phyloP scores from a whole-genome alignment of 2,329 filamentous ascomycete species.

The Fusarium aywerte region DNA sequence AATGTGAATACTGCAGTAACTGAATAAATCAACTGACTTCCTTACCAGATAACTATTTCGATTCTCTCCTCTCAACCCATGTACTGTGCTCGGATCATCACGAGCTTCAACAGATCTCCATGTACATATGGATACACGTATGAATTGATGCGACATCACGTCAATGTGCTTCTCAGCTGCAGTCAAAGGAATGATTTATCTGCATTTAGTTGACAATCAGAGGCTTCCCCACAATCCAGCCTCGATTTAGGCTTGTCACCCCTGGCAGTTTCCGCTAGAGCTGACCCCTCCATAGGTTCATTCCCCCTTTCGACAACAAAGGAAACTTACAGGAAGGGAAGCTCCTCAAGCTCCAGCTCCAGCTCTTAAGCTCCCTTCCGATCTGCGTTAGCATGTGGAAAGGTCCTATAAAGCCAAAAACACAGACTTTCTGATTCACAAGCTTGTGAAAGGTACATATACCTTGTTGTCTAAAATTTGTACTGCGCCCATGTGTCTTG shows the following conservation, averaged over 20 bases:
- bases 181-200: slow-evolving; percentile 12
- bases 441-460: not conserved
- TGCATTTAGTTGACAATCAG: slow-evolving; percentile 19
- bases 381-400: slow-evolving; percentile 24
- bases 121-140: too few species aligned
- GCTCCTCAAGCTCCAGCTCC: slow-evolving; percentile 5
- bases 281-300: not conserved
- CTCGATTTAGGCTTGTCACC: slow-evolving; percentile 9
- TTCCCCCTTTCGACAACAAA: slow-evolving; percentile 11
- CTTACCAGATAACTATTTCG: not conserved
- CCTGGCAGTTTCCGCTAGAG: slow-evolving; percentile 14
- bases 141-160: slow-evolving; percentile 2
- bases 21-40: not conserved
- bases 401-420: not conserved
- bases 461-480: not conserved
- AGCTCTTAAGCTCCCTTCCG: slow-evolving; percentile 4
- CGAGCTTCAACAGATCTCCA: not conserved
- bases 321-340: slow-evolving; percentile 1
- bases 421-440: not conserved
- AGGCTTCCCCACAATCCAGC: slow-evolving; percentile 17
- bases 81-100: not conserved
- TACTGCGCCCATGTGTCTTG: slow-evolving; percentile 7
- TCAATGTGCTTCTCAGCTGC: slow-evolving; percentile 22
- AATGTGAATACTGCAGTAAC: not conserved
- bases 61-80: not conserved